Conservation (phyloP, 192 early-diverging fungal genomes). For the Podochytrium sp. region DNA sequence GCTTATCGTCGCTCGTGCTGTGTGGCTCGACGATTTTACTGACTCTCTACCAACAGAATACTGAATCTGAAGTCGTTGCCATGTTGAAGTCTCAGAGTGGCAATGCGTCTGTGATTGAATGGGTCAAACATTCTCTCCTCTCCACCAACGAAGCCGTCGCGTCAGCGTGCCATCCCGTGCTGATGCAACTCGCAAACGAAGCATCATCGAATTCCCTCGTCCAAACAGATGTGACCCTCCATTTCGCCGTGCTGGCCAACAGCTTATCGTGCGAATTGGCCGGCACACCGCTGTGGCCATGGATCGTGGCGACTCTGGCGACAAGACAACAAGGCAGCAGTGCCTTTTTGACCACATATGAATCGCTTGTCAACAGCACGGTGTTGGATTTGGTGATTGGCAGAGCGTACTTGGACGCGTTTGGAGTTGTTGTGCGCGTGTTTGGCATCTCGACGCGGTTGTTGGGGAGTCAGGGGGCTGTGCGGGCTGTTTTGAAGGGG, state of each 20-base stretch:
- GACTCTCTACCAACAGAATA: neutral
- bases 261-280: neutral
- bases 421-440: constrained; percentile 2
- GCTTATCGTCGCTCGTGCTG: neutral
- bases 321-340: neutral
- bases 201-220: neutral
- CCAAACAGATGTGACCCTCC: neutral
- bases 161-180: neutral
- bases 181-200: neutral
- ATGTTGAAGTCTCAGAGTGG: neutral
- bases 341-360: neutral
- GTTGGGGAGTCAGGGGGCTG: neutral
- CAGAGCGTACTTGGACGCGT: neutral
- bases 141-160: neutral
- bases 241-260: neutral
- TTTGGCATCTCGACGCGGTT: neutral
- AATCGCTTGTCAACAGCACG: neutral
- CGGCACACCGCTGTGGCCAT: neutral
- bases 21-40: neutral
- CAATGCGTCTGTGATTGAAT: neutral
- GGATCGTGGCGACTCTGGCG: neutral
- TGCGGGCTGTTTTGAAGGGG: constrained; percentile 15
- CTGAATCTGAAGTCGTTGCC: neutral
- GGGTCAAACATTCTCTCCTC: constrained; percentile 11
- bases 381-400: constrained; percentile 16